phyloP scores from a whole-genome alignment of 257 asterid genomes.

The Asclepias syriaca region DNA sequence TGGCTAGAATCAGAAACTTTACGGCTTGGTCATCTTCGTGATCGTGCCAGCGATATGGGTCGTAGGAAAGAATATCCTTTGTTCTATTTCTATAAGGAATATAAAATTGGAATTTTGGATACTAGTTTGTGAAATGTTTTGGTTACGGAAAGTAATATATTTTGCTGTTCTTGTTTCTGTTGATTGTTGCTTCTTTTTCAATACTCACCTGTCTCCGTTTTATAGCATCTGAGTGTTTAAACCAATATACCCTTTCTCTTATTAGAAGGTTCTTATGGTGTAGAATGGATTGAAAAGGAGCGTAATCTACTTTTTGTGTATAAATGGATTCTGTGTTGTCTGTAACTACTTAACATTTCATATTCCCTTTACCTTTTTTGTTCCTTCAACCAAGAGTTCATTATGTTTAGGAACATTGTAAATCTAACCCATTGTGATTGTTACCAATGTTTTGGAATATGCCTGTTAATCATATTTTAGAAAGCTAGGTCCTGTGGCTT shows the following conservation, averaged over 20 bases:
- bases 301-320: not conserved
- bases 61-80: constrained; percentile 98
- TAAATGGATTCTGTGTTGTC: not conserved
- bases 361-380: not conserved
- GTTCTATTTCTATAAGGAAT: constrained; percentile 24
- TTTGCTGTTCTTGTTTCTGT: not conserved
- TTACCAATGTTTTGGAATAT: not conserved
- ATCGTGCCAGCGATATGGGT: constrained; percentile 96
- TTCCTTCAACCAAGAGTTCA: not conserved
- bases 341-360: not conserved
- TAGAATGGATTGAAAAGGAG: not conserved
- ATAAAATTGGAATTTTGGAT: not conserved
- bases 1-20: constrained; percentile 89
- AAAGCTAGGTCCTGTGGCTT: not conserved
- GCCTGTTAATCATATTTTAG: not conserved
- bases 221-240: constrained; percentile 1
- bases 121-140: not conserved
- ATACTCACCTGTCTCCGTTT: not conserved
- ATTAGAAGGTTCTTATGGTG: not conserved
- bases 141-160: not conserved
- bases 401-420: not conserved
- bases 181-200: not conserved
- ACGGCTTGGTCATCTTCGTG: constrained; percentile 96
- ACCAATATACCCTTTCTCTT: no score
- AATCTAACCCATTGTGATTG: no score